phyloP scores from a whole-genome alignment of 495 filamentous ascomycete species.

The Neurospora tetraspora region DNA sequence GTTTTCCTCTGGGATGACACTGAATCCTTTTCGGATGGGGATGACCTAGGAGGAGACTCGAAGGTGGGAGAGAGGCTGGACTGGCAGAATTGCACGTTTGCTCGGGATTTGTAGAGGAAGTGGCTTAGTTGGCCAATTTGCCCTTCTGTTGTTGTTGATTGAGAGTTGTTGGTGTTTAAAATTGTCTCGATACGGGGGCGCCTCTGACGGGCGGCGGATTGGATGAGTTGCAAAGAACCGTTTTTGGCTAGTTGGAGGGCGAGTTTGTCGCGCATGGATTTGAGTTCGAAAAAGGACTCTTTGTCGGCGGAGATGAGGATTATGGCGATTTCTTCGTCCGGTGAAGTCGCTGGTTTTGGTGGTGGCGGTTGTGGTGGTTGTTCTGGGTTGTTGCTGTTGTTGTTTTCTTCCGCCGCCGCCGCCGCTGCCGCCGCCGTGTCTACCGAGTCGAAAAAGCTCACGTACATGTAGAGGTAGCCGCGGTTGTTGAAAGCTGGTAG shows the following conservation, averaged over 20 bases:
- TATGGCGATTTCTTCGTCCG: constrained; percentile 73
- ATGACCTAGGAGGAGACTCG: too few relatives aligned
- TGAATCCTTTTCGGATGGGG: too few relatives aligned
- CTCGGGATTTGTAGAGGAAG: constrained; percentile 87
- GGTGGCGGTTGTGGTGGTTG: constrained; percentile 12
- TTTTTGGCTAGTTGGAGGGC: constrained; percentile 67
- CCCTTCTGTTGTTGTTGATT: neutral
- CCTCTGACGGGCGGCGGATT: constrained; percentile 57
- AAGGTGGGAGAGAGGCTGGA: constrained; percentile 70
- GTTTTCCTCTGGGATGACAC: too few relatives aligned
- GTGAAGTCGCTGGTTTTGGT: neutral
- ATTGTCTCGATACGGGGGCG: constrained; percentile 61
- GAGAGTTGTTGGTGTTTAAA: neutral
- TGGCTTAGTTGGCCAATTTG: constrained; percentile 51
- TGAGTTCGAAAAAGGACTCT: constrained; percentile 83
- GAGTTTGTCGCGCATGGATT: constrained; percentile 72
- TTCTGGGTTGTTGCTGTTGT: too few relatives aligned
- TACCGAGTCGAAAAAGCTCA: constrained; percentile 64
- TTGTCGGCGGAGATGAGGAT: constrained; percentile 88
- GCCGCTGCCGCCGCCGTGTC: constrained; percentile 11
- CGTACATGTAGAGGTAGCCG: constrained; percentile 98
- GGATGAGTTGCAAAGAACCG: constrained; percentile 64
- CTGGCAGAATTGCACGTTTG: constrained; percentile 94
- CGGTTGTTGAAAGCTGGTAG: constrained; percentile 94
- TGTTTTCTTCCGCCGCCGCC: constrained; percentile 11